Evolutionary conservation across 208 protist genomes (phyloP).

Genomic region (Acanthamoeba royreba): DNA sequence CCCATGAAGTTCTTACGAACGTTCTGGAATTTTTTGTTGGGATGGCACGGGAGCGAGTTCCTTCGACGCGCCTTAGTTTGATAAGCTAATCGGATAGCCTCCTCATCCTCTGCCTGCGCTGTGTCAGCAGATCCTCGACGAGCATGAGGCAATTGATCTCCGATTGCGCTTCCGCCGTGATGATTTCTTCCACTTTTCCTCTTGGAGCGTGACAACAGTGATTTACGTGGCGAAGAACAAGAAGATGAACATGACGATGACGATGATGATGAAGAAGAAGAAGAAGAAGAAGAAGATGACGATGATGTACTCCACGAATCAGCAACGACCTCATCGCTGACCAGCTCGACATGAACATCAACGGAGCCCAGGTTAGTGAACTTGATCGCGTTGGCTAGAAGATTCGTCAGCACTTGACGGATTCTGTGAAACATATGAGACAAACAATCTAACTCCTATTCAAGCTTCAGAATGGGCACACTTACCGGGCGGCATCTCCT

Average conservation of each 20-base stretch:
- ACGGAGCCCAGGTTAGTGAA: slow-evolving; percentile 55
- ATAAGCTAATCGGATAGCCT: background rate
- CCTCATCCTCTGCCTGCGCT: background rate
- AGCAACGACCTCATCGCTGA: too few relatives aligned
- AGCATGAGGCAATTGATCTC: too few relatives aligned
- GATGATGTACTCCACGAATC: too few relatives aligned
- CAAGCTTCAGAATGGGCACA: background rate
- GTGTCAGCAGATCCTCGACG: background rate
- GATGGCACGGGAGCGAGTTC: background rate
- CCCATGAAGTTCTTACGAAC: background rate
- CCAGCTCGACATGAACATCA: background rate
- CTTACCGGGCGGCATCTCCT: background rate
- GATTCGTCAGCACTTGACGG: background rate
- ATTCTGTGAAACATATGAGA: too few relatives aligned
- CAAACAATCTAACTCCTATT: too few relatives aligned
- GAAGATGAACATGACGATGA: too few relatives aligned
- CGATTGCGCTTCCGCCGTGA: too few relatives aligned
- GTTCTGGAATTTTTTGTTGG: background rate
- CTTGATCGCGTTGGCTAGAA: slow-evolving; percentile 64
- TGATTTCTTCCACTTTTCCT: too few relatives aligned
- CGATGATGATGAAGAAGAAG: background rate
- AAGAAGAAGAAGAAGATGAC: too few relatives aligned
- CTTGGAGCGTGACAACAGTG: too few relatives aligned
- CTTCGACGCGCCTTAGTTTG: background rate
- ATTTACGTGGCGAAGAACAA: too few relatives aligned